Percentiles rank a stretch among this genome's conserved stretches.
phyloP scores from a whole-genome alignment of 129 eudicot species.

The Centrapalus pauciflorus region DNA sequence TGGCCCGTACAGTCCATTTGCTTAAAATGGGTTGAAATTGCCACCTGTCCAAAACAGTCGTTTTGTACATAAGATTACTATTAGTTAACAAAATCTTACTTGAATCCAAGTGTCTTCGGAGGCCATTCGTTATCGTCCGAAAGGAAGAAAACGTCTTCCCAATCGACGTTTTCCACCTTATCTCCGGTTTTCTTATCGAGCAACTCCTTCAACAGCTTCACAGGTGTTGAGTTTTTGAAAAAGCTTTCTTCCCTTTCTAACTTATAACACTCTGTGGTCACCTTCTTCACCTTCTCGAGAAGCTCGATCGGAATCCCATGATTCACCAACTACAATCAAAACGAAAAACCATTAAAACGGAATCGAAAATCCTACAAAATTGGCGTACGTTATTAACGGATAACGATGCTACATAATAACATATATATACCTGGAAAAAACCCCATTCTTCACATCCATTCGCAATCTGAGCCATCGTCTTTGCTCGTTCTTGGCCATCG shows the following conservation, averaged over 20 bases:
- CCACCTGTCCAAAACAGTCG: too few species aligned
- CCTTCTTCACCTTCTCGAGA: conserved; percentile 76
- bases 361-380: too few species aligned
- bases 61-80: too few species aligned
- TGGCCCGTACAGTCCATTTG: too few species aligned
- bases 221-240: conserved; percentile 48
- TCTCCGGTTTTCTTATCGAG: conserved; percentile 34
- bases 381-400: too few species aligned
- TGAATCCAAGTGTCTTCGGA: conserved; percentile 55
- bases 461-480: conserved; percentile 60
- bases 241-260: conserved; percentile 61
- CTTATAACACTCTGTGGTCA: conserved; percentile 65
- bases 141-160: conserved; percentile 73
- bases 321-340: conserved; percentile 43
- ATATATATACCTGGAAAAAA: conserved; percentile 88
- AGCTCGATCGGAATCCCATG: conserved; percentile 65
- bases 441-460: conserved; percentile 85
- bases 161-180: conserved; percentile 60
- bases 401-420: too few species aligned
- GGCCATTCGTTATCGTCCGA: conserved; percentile 77
- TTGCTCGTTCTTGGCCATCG: conserved; percentile 55
- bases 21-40: too few species aligned
- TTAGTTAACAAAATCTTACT: too few species aligned
- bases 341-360: neutral
- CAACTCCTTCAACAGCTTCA: conserved; percentile 54